Conservation (phyloP, 2,329 filamentous ascomycete species). For the Nemania abortiva region DNA sequence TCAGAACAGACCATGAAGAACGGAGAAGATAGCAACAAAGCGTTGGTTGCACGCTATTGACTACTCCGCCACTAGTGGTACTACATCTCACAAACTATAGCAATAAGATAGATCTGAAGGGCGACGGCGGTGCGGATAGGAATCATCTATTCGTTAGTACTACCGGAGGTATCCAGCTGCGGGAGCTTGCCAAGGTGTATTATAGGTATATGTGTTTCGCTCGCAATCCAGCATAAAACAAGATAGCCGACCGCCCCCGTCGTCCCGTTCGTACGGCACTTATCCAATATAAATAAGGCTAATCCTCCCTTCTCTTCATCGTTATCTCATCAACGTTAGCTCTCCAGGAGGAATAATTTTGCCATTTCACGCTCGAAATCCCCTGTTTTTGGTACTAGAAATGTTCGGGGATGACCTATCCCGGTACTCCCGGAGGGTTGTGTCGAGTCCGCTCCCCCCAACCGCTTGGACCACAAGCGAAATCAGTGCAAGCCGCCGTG, state of each 20-base stretch:
- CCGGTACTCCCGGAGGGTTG: not conserved
- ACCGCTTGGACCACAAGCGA: conserved; percentile 15
- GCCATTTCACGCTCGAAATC: not conserved
- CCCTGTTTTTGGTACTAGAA: conserved; percentile 18
- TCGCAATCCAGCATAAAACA: conserved; percentile 20
- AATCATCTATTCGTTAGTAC: conserved; percentile 13
- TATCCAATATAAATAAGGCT: conserved; percentile 4
- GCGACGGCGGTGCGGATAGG: not conserved
- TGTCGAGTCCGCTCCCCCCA: conserved; percentile 21
- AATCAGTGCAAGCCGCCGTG: conserved; percentile 33
- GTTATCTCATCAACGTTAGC: conserved; percentile 27
- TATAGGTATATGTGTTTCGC: conserved; percentile 8
- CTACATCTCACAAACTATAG: not conserved
- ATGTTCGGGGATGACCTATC: not conserved
- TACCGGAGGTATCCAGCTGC: conserved; percentile 1
- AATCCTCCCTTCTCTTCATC: conserved; percentile 12
- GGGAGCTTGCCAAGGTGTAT: conserved; percentile 12
- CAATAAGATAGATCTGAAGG: not conserved
- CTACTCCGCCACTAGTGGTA: not conserved
- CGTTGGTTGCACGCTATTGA: not conserved
- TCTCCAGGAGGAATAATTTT: conserved; percentile 4
- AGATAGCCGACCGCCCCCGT: conserved; percentile 21
- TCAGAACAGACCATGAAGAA: not conserved
- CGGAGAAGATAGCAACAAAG: not conserved
- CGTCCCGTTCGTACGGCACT: conserved; percentile 2